Evolutionary conservation across 495 filamentous ascomycete species (phyloP).

Genomic region (Haplographium delicatum): DNA sequence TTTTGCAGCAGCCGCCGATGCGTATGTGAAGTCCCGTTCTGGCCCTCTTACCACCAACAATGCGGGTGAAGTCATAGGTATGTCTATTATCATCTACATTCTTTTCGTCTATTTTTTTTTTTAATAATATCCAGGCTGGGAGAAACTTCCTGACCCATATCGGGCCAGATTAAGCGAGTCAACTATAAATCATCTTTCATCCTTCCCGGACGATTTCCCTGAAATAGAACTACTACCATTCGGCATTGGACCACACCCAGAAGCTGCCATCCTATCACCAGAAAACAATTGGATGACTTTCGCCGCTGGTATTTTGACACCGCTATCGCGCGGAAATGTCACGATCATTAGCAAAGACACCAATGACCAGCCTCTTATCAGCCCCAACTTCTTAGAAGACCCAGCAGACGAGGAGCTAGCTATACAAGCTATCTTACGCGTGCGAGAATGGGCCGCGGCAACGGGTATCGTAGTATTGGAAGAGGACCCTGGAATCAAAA

Average conservation of each 20-base stretch:
- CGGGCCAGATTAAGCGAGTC: slow-evolving; percentile 13
- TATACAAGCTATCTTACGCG: slow-evolving; percentile 44
- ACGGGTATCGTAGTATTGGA: slow-evolving; percentile 40
- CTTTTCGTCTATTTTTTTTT: too few relatives aligned
- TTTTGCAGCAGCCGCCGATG: too few relatives aligned
- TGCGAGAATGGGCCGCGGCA: slow-evolving; percentile 33
- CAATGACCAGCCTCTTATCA: slow-evolving; percentile 43
- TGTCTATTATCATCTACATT: too few relatives aligned
- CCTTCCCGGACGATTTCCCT: slow-evolving; percentile 51
- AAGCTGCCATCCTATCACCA: slow-evolving; percentile 15
- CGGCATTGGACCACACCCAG: slow-evolving; percentile 4
- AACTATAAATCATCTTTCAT: slow-evolving; percentile 29
- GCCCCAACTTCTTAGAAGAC: slow-evolving; percentile 48
- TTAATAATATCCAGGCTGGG: slow-evolving; percentile 33
- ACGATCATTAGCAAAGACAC: slow-evolving; percentile 42
- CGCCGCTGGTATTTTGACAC: slow-evolving; percentile 38
- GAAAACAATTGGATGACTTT: too few relatives aligned
- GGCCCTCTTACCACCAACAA: too few relatives aligned
- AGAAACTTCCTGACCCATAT: slow-evolving; percentile 38
- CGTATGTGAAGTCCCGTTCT: too few relatives aligned
- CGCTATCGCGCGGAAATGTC: slow-evolving; percentile 51
- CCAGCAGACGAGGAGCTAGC: slow-evolving; percentile 49
- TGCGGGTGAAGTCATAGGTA: too few relatives aligned
- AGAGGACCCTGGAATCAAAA: slow-evolving; percentile 39
- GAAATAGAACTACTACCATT: slow-evolving; percentile 42